Conservation (phyloP, 495 filamentous ascomycete genomes). For the Talaromyces stipitatus region DNA sequence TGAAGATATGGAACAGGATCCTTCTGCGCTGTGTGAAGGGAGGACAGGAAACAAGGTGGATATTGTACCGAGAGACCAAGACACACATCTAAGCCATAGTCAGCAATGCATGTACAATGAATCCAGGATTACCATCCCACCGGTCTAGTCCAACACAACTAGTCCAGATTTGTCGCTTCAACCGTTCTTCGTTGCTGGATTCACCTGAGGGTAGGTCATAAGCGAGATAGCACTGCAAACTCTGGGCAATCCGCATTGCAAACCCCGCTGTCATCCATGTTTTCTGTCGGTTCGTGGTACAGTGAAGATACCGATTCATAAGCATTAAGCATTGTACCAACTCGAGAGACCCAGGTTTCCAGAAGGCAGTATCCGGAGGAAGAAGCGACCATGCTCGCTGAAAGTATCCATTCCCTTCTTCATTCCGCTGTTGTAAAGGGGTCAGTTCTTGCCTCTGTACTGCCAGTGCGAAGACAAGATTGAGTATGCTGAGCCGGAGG, state of each 20-base stretch:
- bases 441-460: slow-evolving; percentile 15
- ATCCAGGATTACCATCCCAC: slow-evolving; percentile 1
- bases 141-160: slow-evolving; percentile 17
- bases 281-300: slow-evolving; percentile 20
- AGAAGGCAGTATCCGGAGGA: slow-evolving; percentile 14
- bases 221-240: slow-evolving; percentile 11
- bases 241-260: slow-evolving; percentile 23
- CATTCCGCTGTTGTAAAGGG: slow-evolving; percentile 7
- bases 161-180: slow-evolving; percentile 15
- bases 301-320: slow-evolving; percentile 24
- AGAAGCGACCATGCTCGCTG: slow-evolving; percentile 15
- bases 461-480: slow-evolving; percentile 16
- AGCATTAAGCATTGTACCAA: slow-evolving; percentile 21
- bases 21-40: neutral
- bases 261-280: slow-evolving; percentile 23
- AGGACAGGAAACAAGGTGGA: slow-evolving; percentile 11
- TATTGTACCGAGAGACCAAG: slow-evolving; percentile 18
- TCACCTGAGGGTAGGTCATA: neutral
- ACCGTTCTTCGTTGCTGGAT: slow-evolving; percentile 1
- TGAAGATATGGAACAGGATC: neutral
- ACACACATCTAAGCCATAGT: slow-evolving; percentile 13
- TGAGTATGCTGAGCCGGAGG: slow-evolving; percentile 12
- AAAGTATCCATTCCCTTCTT: slow-evolving; percentile 15
- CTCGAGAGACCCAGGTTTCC: slow-evolving; percentile 18
- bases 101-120: neutral